These are phyloP conservation scores for Candida dubliniensis DNA, from an alignment of 1,139 yeast genomes.

Conservation along the genomic window DNA sequence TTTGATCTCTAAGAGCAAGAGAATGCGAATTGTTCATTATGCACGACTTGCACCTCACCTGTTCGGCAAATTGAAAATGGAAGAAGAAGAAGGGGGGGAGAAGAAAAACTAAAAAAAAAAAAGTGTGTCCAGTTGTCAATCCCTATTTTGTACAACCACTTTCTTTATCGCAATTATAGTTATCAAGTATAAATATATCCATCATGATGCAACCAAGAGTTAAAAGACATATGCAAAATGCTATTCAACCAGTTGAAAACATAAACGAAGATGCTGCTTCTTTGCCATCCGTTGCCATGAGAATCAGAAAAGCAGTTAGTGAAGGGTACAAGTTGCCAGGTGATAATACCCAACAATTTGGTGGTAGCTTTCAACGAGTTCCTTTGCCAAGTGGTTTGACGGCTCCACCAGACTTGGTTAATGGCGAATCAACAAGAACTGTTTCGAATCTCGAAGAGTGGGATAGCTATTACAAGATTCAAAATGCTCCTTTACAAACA, in stretches of 20 bases:
- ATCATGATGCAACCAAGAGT: slow-evolving; percentile 11
- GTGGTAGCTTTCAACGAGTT: slow-evolving; percentile 31
- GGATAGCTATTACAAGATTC: slow-evolving; percentile 16
- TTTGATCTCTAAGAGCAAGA: slow-evolving; percentile 6
- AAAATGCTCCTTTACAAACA: slow-evolving; percentile 19
- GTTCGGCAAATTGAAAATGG: background rate
- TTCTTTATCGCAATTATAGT: background rate
- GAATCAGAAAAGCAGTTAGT: slow-evolving; percentile 65
- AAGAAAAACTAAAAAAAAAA: background rate
- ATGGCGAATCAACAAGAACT: slow-evolving; percentile 39
- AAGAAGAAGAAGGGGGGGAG: background rate
- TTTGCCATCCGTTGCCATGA: slow-evolving; percentile 64
- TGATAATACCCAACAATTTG: slow-evolving; percentile 16
- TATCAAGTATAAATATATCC: background rate
- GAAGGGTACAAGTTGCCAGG: slow-evolving; percentile 53
- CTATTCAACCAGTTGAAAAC: slow-evolving; percentile 6
- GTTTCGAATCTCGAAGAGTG: slow-evolving; percentile 17
- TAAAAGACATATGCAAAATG: slow-evolving; percentile 15
- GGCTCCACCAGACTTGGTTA: slow-evolving; percentile 42
- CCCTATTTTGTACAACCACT: slow-evolving; percentile 3
- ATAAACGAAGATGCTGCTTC: slow-evolving; percentile 16
- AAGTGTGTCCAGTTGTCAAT: slow-evolving; percentile 1
- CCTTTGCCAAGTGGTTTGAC: slow-evolving; percentile 51
- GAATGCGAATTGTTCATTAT: background rate
- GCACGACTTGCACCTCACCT: background rate